Evolutionary conservation across 2,329 filamentous ascomycete genomes (phyloP).

Genomic region (Ophiocordyceps camponoti-saundersi): DNA sequence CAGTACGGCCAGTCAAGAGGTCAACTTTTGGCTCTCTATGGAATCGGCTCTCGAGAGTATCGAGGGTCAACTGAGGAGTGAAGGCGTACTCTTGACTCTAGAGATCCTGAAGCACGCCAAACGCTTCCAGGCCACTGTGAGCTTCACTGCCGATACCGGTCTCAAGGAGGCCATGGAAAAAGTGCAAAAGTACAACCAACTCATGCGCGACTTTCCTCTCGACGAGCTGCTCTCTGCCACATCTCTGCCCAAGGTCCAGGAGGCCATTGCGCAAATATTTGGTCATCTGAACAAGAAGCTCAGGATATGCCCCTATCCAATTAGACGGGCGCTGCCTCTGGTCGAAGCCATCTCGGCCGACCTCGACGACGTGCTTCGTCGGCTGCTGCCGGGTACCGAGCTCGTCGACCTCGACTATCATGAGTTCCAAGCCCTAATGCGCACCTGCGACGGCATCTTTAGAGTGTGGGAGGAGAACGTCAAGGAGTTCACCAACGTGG

Average conservation of each 20-base stretch:
- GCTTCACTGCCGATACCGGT: slow-evolving; percentile 89
- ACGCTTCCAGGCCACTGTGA: slow-evolving; percentile 92
- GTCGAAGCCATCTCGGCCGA: slow-evolving; percentile 94
- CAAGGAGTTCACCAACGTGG: slow-evolving; percentile 96
- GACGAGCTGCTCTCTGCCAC: slow-evolving; percentile 90
- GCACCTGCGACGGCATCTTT: slow-evolving; percentile 71
- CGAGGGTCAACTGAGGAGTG: slow-evolving; percentile 71
- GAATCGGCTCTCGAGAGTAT: slow-evolving; percentile 86
- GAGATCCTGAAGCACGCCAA: slow-evolving; percentile 95
- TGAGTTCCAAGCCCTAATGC: slow-evolving; percentile 79
- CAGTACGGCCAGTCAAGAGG: slow-evolving; percentile 80
- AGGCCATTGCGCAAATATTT: slow-evolving; percentile 82
- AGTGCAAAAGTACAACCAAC: slow-evolving; percentile 95
- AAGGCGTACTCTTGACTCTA: slow-evolving; percentile 78
- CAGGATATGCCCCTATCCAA: slow-evolving; percentile 88
- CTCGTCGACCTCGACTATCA: slow-evolving; percentile 85
- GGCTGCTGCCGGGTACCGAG: slow-evolving; percentile 67
- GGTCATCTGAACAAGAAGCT: slow-evolving; percentile 94
- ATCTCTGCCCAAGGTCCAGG: slow-evolving; percentile 72
- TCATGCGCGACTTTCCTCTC: slow-evolving; percentile 95
- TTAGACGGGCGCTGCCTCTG: slow-evolving; percentile 77
- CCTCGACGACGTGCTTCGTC: slow-evolving; percentile 72
- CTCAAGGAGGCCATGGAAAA: slow-evolving; percentile 90
- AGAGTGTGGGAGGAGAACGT: slow-evolving; percentile 86
- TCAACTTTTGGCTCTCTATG: slow-evolving; percentile 98